A percentile compares a stretch with the other conserved stretches of the same genome.
phyloP scores from a whole-genome alignment of 495 filamentous ascomycete species.

The Tuber calosporum region DNA sequence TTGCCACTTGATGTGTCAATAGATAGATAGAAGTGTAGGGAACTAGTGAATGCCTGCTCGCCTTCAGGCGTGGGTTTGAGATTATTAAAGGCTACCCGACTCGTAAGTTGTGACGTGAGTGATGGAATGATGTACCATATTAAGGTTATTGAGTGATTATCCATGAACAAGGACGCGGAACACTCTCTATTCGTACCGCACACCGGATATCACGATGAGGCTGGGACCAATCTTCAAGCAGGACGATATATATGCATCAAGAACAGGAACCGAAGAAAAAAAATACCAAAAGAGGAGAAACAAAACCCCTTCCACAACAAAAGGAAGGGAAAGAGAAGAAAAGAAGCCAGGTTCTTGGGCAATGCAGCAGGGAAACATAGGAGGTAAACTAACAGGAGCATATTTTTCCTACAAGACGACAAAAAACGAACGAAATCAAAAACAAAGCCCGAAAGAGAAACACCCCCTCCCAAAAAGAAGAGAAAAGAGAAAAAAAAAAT shows the following conservation, averaged over 20 bases:
- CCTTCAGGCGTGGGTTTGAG: not conserved
- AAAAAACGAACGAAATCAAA: constrained; percentile 8
- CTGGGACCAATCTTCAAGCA: not conserved
- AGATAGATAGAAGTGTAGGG: not conserved
- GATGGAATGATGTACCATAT: not conserved
- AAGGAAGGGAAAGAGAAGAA: not conserved
- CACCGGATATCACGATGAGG: not conserved
- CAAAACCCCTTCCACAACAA: not conserved
- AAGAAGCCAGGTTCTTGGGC: not conserved
- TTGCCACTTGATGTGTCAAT: not conserved
- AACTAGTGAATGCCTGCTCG: not conserved
- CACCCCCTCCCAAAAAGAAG: constrained; percentile 1
- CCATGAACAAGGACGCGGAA: not conserved
- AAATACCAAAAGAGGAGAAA: not conserved
- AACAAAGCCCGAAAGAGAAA: constrained; percentile 11
- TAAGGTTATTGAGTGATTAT: not conserved
- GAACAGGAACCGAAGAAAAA: not conserved
- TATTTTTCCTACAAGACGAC: not conserved
- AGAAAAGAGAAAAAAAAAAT: not conserved
- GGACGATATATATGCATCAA: not conserved
- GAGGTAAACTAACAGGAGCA: not conserved
- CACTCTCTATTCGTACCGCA: not conserved
- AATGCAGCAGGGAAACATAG: not conserved
- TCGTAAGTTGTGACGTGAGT: not conserved
- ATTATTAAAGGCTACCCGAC: not conserved